These are phyloP conservation scores for Penicillium pulvis DNA, from an alignment of 495 filamentous ascomycete species.

Conservation along the genomic window DNA sequence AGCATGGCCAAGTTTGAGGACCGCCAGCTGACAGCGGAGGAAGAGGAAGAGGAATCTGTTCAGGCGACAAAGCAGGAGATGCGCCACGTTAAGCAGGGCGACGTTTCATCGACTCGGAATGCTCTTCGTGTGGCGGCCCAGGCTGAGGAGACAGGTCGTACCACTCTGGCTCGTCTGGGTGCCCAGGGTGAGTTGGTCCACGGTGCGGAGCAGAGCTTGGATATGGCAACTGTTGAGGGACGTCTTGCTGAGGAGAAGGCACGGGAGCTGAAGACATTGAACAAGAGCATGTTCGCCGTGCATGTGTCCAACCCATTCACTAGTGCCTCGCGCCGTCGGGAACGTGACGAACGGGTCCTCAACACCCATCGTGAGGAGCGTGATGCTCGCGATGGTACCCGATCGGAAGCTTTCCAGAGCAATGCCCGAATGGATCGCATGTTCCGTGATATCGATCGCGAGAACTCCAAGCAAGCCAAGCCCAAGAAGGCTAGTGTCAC, in stretches of 20 bases:
- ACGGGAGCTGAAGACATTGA: conserved; percentile 72
- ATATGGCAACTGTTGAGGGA: conserved; percentile 67
- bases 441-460: conserved; percentile 54
- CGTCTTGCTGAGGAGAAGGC: conserved; percentile 74
- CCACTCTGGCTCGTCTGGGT: conserved; percentile 69
- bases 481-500: conserved; percentile 56
- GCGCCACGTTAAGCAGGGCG: conserved; percentile 71
- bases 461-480: conserved; percentile 37
- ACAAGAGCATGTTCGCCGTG: conserved; percentile 81
- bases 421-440: conserved; percentile 62
- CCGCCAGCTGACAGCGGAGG: conserved; percentile 73
- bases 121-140: conserved; percentile 65
- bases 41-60: conserved; percentile 70
- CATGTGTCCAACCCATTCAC: conserved; percentile 77
- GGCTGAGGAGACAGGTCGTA: conserved; percentile 69
- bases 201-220: conserved; percentile 74
- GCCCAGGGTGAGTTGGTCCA: conserved; percentile 76
- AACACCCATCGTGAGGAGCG: conserved; percentile 66
- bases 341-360: conserved; percentile 62
- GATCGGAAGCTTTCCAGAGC: conserved; percentile 61
- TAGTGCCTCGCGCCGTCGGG: conserved; percentile 53
- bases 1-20: conserved; percentile 64
- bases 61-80: conserved; percentile 73
- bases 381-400: conserved; percentile 65
- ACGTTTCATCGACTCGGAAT: conserved; percentile 71